A percentile compares a stretch with the other conserved stretches of the same genome.
Evolutionary conservation across 345 rosid species (phyloP).

Genomic region (Boechera retrofracta): DNA sequence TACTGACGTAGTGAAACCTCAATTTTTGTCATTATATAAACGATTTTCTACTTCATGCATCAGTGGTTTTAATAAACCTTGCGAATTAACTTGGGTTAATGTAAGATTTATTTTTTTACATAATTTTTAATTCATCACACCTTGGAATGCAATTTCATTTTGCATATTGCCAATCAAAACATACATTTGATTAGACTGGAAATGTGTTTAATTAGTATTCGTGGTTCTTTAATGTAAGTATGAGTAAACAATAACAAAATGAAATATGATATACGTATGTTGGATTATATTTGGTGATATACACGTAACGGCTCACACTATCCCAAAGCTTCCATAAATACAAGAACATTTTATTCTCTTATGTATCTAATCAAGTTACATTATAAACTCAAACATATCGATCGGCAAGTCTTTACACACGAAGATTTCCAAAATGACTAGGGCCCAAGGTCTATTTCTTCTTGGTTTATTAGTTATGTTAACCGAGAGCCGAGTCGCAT

Average conservation of each 20-base stretch:
- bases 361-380: slow-evolving; percentile 16
- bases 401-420: neutral
- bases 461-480: slow-evolving; percentile 35
- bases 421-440: slow-evolving; percentile 35
- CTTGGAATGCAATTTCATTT: neutral
- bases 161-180: slow-evolving; percentile 12
- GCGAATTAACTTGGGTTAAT: neutral
- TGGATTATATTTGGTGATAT: slow-evolving; percentile 21
- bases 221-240: neutral
- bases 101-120: neutral
- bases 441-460: slow-evolving; percentile 30
- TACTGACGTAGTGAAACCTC: neutral
- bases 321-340: slow-evolving; percentile 41
- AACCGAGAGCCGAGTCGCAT: too few relatives aligned
- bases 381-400: slow-evolving; percentile 7
- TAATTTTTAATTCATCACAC: slow-evolving; percentile 7
- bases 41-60: neutral
- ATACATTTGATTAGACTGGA: neutral
- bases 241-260: slow-evolving; percentile 12
- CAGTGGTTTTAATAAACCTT: neutral
- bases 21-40: neutral
- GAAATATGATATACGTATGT: slow-evolving; percentile 10
- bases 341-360: slow-evolving; percentile 18
- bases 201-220: neutral
- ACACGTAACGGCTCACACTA: slow-evolving; percentile 38